Percentiles rank a stretch among this genome's conserved stretches.
These are phyloP conservation scores for Tulasnella sp. DNA, from an alignment of 768 basidiomycete genomes.

Conservation along the genomic window DNA sequence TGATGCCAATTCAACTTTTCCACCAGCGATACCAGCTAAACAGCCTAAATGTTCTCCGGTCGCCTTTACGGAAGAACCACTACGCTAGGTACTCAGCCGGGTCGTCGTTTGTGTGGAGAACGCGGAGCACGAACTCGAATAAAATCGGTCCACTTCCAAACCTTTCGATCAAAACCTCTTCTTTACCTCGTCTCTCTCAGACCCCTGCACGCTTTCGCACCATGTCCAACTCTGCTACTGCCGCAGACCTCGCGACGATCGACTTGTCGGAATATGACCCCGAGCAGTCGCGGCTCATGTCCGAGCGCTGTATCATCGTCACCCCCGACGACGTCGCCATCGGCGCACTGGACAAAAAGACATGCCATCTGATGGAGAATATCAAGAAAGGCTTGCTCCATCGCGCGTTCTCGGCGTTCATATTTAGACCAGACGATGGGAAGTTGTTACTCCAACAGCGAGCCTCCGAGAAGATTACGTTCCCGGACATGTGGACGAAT, in stretches of 20 bases:
- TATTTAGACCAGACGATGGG: slow-evolving; percentile 90
- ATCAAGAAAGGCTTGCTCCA: slow-evolving; percentile 89
- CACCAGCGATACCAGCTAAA: too few relatives aligned
- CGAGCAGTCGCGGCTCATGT: slow-evolving; percentile 91
- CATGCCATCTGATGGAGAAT: slow-evolving; percentile 96
- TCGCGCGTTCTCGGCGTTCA: slow-evolving; percentile 94
- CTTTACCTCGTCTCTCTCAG: not conserved
- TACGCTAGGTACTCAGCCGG: too few relatives aligned
- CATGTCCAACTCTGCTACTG: not conserved
- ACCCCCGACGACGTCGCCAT: slow-evolving; percentile 76
- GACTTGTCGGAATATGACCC: slow-evolving; percentile 79
- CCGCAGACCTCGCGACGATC: slow-evolving; percentile 44
- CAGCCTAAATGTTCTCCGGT: too few relatives aligned
- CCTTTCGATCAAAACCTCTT: not conserved
- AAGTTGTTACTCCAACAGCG: slow-evolving; percentile 88
- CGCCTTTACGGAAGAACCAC: too few relatives aligned
- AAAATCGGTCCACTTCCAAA: not conserved
- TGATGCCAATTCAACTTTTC: too few relatives aligned
- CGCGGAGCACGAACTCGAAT: too few relatives aligned
- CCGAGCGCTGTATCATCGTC: slow-evolving; percentile 86
- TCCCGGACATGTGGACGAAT: slow-evolving; percentile 99
- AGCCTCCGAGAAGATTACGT: slow-evolving; percentile 97
- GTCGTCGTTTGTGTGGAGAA: too few relatives aligned
- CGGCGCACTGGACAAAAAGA: slow-evolving; percentile 90
- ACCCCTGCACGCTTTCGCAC: not conserved